Evolutionary conservation across 768 basidiomycete genomes (phyloP).

Genomic region (Leccinum broughii): DNA sequence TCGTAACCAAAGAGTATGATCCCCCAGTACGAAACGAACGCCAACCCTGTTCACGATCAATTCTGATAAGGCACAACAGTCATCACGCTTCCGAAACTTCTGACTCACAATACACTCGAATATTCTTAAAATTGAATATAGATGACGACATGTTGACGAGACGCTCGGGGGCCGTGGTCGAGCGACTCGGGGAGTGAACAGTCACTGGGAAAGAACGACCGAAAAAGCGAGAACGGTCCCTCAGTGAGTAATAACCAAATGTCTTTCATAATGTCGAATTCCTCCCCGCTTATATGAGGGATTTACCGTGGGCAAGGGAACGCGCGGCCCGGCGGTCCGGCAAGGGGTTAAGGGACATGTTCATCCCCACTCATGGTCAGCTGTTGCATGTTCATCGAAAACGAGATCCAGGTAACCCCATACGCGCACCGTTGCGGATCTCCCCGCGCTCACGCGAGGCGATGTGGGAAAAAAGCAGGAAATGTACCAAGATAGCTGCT

Average conservation of each 20-base stretch:
- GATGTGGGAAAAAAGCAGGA: background rate
- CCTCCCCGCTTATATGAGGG: conserved; percentile 1
- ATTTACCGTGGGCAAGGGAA: background rate
- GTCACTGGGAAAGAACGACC: background rate
- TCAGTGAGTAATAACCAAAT: background rate
- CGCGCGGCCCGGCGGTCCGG: conserved; percentile 6
- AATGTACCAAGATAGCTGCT: background rate
- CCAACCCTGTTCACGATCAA: conserved; percentile 51
- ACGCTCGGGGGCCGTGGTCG: background rate
- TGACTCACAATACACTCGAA: conserved; percentile 63
- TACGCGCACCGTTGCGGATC: background rate
- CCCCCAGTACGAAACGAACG: conserved; percentile 75
- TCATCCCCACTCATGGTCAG: background rate
- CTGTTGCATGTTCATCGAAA: background rate
- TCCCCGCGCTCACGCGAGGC: background rate
- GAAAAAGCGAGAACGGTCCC: background rate
- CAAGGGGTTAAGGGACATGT: background rate
- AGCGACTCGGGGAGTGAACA: background rate
- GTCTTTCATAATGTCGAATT: background rate
- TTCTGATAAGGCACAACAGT: background rate
- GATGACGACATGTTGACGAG: conserved; percentile 2
- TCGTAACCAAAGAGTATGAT: conserved; percentile 85
- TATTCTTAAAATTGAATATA: conserved; percentile 43
- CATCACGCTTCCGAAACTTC: background rate
- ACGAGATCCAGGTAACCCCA: background rate